Percentiles rank a stretch among this genome's conserved stretches.
phyloP scores from a whole-genome alignment of 176 grass and related monocot genomes.

The Lolium multiflorum region DNA sequence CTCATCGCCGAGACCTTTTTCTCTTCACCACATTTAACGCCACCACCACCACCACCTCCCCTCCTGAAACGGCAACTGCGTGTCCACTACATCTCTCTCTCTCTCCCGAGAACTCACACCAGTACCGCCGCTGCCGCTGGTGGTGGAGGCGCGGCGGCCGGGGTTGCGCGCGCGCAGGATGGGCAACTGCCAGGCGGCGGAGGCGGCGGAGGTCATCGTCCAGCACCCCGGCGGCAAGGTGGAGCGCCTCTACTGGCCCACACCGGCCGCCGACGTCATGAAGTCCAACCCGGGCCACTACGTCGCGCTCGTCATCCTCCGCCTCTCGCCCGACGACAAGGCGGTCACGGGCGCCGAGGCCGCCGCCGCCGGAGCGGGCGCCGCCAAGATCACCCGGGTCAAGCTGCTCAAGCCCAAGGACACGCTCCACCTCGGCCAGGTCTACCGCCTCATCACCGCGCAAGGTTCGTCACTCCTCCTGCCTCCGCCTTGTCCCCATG shows the following conservation, averaged over 20 bases:
- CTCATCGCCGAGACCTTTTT: not conserved
- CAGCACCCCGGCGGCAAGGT: constrained; percentile 96
- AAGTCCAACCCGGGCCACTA: constrained; percentile 84
- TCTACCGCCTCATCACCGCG: constrained; percentile 90
- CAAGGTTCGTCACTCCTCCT: constrained; percentile 58
- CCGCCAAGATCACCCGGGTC: constrained; percentile 72
- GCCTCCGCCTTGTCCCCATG: not conserved
- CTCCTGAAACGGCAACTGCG: constrained; percentile 44
- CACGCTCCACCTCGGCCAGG: constrained; percentile 81
- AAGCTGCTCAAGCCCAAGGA: constrained; percentile 98
- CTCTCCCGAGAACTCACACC: not conserved
- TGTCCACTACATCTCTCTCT: not conserved
- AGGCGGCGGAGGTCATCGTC: constrained; percentile 80
- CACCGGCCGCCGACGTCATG: constrained; percentile 80
- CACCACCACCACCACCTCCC: constrained; percentile 34
- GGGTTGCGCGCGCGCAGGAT: constrained; percentile 37
- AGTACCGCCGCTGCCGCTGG: not conserved
- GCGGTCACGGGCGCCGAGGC: constrained; percentile 16
- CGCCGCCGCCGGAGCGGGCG: not conserved
- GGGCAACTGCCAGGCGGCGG: constrained; percentile 98
- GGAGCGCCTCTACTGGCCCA: constrained; percentile 84
- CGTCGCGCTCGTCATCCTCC: constrained; percentile 87
- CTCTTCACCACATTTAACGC: constrained; percentile 45
- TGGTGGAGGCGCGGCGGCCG: not conserved
- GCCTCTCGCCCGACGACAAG: constrained; percentile 47